Percentiles rank a stretch among this genome's conserved stretches.
phyloP scores from a whole-genome alignment of 495 filamentous ascomycete genomes.

The Margaritispora aquatica region DNA sequence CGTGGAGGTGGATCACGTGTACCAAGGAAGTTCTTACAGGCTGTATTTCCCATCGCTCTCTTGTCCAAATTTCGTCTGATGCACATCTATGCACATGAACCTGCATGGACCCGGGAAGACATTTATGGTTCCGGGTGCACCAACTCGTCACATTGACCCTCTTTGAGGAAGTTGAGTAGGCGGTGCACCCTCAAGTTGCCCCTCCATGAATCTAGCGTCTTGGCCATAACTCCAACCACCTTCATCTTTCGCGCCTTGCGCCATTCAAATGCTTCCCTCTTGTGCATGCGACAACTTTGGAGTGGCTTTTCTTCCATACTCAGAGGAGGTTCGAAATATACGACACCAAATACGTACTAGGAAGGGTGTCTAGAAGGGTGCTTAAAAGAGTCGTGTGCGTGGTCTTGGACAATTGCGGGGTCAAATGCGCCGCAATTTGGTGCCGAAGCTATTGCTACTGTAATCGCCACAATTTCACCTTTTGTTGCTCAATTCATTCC shows the following conservation, averaged over 20 bases:
- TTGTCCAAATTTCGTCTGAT: too few species aligned
- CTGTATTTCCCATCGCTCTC: too few species aligned
- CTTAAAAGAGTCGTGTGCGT: not conserved
- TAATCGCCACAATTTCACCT: not conserved
- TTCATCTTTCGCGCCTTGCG: not conserved
- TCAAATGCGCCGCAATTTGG: not conserved
- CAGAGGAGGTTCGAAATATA: not conserved
- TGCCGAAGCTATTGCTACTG: not conserved
- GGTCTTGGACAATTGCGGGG: not conserved
- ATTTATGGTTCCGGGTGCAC: not conserved
- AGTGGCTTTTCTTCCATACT: not conserved
- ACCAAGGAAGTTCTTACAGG: not conserved
- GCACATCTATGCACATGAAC: not conserved
- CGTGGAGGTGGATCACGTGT: not conserved
- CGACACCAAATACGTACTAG: not conserved
- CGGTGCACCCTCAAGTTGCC: not conserved
- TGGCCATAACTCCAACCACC: not conserved
- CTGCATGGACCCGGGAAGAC: not conserved
- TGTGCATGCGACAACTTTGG: not conserved
- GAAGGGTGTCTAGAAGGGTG: not conserved
- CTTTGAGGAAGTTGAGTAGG: not conserved
- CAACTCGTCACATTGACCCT: not conserved
- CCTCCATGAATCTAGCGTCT: not conserved
- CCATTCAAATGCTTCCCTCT: not conserved
- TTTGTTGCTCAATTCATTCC: not conserved